Conservation (phyloP, 495 filamentous ascomycete species). For the Xylaria acuta region DNA sequence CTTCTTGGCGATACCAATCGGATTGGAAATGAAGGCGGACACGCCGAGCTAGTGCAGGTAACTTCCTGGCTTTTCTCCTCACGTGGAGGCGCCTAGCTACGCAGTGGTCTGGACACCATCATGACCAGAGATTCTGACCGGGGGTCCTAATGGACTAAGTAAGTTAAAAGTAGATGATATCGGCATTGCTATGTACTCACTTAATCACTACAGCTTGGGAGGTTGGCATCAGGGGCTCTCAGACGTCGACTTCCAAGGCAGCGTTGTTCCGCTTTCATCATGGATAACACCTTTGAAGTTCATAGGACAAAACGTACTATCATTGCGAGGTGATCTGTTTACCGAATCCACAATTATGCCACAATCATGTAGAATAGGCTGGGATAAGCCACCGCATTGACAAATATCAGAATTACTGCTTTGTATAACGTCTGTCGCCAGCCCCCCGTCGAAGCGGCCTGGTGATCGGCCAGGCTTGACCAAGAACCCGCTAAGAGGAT, state of each 20-base stretch:
- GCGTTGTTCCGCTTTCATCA: neutral
- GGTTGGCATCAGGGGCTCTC: too few relatives aligned
- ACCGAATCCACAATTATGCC: neutral
- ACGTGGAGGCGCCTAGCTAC: neutral
- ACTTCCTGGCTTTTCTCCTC: neutral
- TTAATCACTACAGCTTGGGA: neutral
- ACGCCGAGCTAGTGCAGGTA: neutral
- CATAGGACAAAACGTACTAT: neutral
- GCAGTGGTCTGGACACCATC: neutral
- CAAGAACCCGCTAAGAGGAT: neutral
- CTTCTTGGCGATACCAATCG: neutral
- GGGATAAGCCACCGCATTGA: neutral
- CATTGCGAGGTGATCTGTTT: neutral
- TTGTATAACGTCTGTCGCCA: neutral
- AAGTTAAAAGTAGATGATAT: neutral
- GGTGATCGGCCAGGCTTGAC: slow-evolving; percentile 6
- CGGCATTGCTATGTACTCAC: neutral
- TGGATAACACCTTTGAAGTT: neutral
- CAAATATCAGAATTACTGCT: neutral
- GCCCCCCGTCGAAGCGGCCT: neutral
- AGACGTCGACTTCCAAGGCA: neutral
- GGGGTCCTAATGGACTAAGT: neutral
- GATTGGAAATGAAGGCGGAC: neutral
- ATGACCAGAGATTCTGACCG: neutral
- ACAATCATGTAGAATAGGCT: neutral